Evolutionary conservation across 1,139 yeast species (phyloP), one percentile per base, ranked within the genome.

Genomic region (Kodamaea anthophila): DNA sequence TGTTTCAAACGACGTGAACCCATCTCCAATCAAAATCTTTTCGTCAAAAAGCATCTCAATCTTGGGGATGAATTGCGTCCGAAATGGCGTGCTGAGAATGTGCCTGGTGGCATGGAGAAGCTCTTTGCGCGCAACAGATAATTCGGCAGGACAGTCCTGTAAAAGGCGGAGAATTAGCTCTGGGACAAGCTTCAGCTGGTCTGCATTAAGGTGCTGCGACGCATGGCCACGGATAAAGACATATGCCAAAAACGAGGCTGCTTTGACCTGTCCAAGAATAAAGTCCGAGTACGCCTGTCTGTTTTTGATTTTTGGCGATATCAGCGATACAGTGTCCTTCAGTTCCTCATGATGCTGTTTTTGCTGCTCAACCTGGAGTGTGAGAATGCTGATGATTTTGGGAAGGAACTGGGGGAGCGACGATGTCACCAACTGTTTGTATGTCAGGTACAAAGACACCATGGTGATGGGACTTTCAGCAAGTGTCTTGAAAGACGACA

Each of bases 401-500:
- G 97, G 96, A 34, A 91, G 71, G 42, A 91, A 85, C 12, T 62
- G 64, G 1, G 93, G 87, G 24, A 91, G 64, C 1, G 91, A 75
- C 0, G 83, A 63, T 29, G 74, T 73, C 3, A 84, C 85, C 32
- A 87, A 60, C 25, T 75, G 76, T 50, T 86, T 85, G 58, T 88
- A 88, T 0, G 95, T 79, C 2, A 95, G 83, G 46, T 85, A 86
- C 32, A 93, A 65, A 5, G 95, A 76, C 2, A 93, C 98, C 76
- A 93, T 84, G 7, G 95, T 88, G 23, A 93, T 88, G 5, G 99
- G 99, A 51, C 97, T 88, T 54, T 93, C 99, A 0, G 96, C 87
- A 36, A 91, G 69, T 8, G 93, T 86, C 50, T 87, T 88, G 65
- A 91, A 91, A 2, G 97, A 87, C 46, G 55, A 66, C 71, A 84